phyloP scores from a whole-genome alignment of 345 rosid genomes.

The Fremontodendron californicum region DNA sequence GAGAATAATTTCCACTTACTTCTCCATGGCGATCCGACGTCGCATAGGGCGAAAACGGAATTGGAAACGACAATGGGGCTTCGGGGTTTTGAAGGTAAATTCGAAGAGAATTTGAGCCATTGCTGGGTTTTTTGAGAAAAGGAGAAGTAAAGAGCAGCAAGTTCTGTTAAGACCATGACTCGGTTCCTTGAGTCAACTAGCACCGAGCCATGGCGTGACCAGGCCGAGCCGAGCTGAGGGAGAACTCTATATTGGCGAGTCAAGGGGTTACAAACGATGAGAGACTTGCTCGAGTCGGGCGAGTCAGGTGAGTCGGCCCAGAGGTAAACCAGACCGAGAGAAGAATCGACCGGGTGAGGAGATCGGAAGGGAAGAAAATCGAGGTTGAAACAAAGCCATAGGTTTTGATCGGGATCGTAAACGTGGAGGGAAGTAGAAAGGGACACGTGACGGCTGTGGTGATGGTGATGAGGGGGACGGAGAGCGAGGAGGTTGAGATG shows the following conservation, averaged over 20 bases:
- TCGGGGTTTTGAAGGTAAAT: conserved; percentile 51
- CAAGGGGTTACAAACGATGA: conserved; percentile 46
- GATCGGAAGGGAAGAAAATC: conserved; percentile 65
- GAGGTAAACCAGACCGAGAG: conserved; percentile 33
- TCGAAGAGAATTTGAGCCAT: not conserved
- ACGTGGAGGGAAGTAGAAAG: conserved; percentile 42
- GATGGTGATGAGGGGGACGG: conserved; percentile 54
- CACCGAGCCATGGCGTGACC: conserved; percentile 83
- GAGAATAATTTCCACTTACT: conserved; percentile 77
- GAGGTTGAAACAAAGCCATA: conserved; percentile 65
- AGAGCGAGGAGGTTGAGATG: conserved; percentile 69
- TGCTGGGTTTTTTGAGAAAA: conserved; percentile 2
- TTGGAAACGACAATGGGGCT: conserved; percentile 60
- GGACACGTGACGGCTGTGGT: conserved; percentile 23
- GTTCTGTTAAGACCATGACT: conserved; percentile 77
- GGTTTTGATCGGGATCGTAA: conserved; percentile 52
- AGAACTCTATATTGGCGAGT: conserved; percentile 36
- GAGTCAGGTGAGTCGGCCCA: conserved; percentile 35
- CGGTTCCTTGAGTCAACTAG: conserved; percentile 59
- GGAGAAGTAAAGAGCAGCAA: conserved; percentile 64
- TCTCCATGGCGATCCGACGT: conserved; percentile 87
- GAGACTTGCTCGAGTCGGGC: conserved; percentile 51
- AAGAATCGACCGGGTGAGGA: conserved; percentile 67
- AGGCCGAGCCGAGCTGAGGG: conserved; percentile 84
- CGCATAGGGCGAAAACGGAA: conserved; percentile 68